Percentiles rank a stretch among this genome's conserved stretches.
phyloP scores from a whole-genome alignment of 306 rosid species.

The Arachis hypogaea region DNA sequence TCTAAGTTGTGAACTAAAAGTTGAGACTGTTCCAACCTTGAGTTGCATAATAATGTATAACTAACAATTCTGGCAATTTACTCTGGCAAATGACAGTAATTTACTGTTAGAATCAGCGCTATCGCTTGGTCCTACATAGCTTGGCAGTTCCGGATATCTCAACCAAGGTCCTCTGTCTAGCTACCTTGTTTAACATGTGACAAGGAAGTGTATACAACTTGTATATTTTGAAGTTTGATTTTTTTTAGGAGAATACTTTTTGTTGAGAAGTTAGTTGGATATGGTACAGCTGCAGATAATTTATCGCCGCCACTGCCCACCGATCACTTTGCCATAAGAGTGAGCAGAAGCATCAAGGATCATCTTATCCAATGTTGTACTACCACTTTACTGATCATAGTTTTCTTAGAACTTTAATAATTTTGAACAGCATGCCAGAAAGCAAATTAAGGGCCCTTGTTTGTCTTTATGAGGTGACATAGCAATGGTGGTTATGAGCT shows the following conservation, averaged over 20 bases:
- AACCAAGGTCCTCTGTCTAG: no score
- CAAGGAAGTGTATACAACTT: constrained; percentile 27
- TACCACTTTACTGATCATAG: background rate
- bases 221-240: background rate
- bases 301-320: no score
- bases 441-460: constrained; percentile 50
- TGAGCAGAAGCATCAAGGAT: background rate
- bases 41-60: constrained; percentile 3
- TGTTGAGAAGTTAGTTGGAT: constrained; percentile 16
- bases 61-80: background rate
- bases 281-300: background rate
- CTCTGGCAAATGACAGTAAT: constrained; percentile 30
- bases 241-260: constrained; percentile 4
- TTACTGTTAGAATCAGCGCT: constrained; percentile 48
- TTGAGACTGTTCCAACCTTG: background rate
- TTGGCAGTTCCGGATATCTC: constrained; percentile 43
- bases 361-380: background rate
- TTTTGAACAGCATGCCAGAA: constrained; percentile 63
- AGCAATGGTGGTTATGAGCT: constrained; percentile 36
- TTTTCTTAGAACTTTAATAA: constrained; percentile 29
- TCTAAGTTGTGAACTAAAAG: background rate
- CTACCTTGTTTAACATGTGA: no score
- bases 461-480: constrained; percentile 38
- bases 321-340: no score
- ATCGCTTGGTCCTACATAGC: constrained; percentile 61